A percentile compares a stretch with the other conserved stretches of the same genome.
Conservation (phyloP, 345 rosid genomes). For the sweet orange (Citrus sinensis) region DVS_A1.0 CM039162.1:29198001-29198500, state of each 20-base stretch:
- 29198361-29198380: conserved; percentile 62
- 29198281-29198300: conserved; percentile 64
- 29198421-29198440: conserved; percentile 91
- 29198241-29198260: conserved; percentile 65
- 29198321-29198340: conserved; percentile 95
- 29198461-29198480: conserved; percentile 99
- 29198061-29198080: neutral
- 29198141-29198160: neutral
- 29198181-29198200: neutral
- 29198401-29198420: conserved; percentile 91
- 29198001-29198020: too few relatives aligned
- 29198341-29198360: conserved; percentile 85
- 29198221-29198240: conserved; percentile 67
- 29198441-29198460: conserved; percentile 98
- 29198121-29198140: neutral
- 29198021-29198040: neutral
- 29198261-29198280: conserved; percentile 81
- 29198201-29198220: conserved; percentile 5
- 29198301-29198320: conserved; percentile 85
- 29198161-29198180: neutral
- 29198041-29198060: neutral
- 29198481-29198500: conserved; percentile 68
- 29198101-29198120: neutral
- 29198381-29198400: conserved; percentile 90
- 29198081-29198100: neutral